Percentiles rank a stretch among this genome's conserved stretches.
Evolutionary conservation across 129 eudicot species (phyloP).

Genomic region (Gnaphalium uliginosum): DNA sequence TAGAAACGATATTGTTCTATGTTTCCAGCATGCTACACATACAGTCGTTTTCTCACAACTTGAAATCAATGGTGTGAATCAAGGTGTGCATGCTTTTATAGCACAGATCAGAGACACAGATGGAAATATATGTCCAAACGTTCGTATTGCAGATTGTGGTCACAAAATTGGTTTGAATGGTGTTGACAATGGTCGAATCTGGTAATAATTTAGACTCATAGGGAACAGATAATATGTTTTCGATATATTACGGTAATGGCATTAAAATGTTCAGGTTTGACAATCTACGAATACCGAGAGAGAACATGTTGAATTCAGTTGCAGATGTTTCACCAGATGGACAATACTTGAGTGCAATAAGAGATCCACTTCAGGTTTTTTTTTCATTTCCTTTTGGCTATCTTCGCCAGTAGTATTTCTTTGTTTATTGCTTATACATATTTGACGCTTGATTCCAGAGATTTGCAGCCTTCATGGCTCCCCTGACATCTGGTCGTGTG

Average conservation of each 20-base stretch:
- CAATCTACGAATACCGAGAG: conserved; percentile 81
- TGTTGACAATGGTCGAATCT: conserved; percentile 88
- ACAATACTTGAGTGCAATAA: conserved; percentile 70
- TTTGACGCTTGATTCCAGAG: conserved; percentile 47
- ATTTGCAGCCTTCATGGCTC: conserved; percentile 87
- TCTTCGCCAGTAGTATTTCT: not conserved
- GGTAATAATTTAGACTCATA: conserved; percentile 40
- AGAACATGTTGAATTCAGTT: conserved; percentile 83
- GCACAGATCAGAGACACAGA: conserved; percentile 75
- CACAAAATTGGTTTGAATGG: conserved; percentile 94
- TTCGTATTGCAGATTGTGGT: conserved; percentile 91
- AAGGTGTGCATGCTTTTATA: conserved; percentile 99
- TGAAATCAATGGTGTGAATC: conserved; percentile 60
- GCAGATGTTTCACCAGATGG: conserved; percentile 95
- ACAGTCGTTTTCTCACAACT: conserved; percentile 90
- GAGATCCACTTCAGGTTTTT: conserved; percentile 38
- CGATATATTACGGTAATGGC: not conserved
- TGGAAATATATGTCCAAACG: conserved; percentile 70
- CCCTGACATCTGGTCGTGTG: conserved; percentile 85
- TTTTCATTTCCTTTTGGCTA: too few relatives aligned
- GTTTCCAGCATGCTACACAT: conserved; percentile 86
- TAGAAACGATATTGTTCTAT: not conserved
- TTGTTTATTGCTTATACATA: too few relatives aligned
- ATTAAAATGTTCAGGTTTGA: conserved; percentile 61
- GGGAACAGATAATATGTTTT: not conserved